Base-by-base conservation (phyloP, 306 rosid genomes). In the Oxytropis ochrocephala region DNA sequence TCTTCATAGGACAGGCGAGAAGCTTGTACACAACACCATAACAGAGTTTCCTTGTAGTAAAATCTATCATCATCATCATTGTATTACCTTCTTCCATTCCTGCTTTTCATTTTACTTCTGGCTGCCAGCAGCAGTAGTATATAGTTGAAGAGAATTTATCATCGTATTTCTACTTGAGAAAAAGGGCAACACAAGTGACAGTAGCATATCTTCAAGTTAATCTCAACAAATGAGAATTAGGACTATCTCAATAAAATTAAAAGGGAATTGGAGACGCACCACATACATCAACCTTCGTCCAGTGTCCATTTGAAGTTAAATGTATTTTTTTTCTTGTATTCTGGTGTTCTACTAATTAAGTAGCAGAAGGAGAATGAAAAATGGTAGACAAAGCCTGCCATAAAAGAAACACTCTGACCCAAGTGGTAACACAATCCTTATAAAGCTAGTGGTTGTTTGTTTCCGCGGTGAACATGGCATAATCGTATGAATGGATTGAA, bases 41-140 rank as follows among this genome's bases (percentile, higher is more conserved):
- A 69, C 80, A 73, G 79, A 77, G 70, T 18, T 57, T 58, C 58
- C 51, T 50, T 43, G 39, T 36, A 63, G 33, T 16, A 56, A 74
- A 41, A 16, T 63, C 38, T 69, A 57, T 63, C 55, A 78, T 24
- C 29, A 39, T n/a, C 27, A 21, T 2, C 27, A 57, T 24, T 13
- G 11, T 18, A 21, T 32, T 32, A 32, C 36, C 62, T 32, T 8
- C n/a, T 18, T 41, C 36, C 53, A 2, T 21, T 57, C 64, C 59
- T 49, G 41, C 11, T 49, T 62, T 56, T 46, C 55, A 8, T 33
- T 69, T 63, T 56, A 78, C 64, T 36, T 43, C 19, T 55, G 77
- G 32, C 42, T 41, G 42, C 38, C 42, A 70, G 27, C 33, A 73
- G 65, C 47, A 38, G 32, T 10, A 21, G 67, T 33, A 62, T 55